These are phyloP conservation scores for Cordia subcordata DNA, from an alignment of 257 asterid genomes.

Conservation along the genomic window DNA sequence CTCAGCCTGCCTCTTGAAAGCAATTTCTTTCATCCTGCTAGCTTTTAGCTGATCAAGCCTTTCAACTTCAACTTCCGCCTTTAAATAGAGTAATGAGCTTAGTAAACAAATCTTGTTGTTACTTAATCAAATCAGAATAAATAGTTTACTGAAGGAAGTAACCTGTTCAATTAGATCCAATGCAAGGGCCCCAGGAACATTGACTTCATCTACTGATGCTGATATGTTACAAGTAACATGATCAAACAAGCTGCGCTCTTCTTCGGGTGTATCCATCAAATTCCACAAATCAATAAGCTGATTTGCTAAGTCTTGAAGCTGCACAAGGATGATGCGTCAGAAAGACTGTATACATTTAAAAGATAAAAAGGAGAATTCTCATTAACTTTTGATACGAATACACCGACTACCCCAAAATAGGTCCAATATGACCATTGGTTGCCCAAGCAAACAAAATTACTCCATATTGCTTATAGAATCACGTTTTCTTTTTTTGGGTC, in stretches of 20 bases:
- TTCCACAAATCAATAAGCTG: constrained; percentile 95
- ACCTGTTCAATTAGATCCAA: constrained; percentile 87
- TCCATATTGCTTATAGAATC: too few relatives aligned
- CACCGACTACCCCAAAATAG: too few relatives aligned
- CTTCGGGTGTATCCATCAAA: constrained; percentile 95
- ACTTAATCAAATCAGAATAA: too few relatives aligned
- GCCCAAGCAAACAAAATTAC: too few relatives aligned
- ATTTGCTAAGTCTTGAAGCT: constrained; percentile 94
- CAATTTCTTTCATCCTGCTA: constrained; percentile 94
- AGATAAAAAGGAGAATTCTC: too few relatives aligned
- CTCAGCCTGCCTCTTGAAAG: constrained; percentile 86
- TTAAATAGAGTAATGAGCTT: constrained; percentile 13
- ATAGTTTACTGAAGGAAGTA: constrained; percentile 5
- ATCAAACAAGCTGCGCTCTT: constrained; percentile 61
- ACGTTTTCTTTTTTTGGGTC: too few relatives aligned
- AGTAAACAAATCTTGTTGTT: constrained; percentile 3
- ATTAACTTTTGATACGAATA: too few relatives aligned
- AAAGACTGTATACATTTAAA: too few relatives aligned
- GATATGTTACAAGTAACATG: constrained; percentile 78
- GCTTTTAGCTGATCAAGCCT: constrained; percentile 94
- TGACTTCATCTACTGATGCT: constrained; percentile 84
- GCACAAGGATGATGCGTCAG: constrained; percentile 19
- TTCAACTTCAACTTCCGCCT: constrained; percentile 96
- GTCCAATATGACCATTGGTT: too few relatives aligned
- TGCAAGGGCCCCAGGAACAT: constrained; percentile 84